Conservation (phyloP, 116 monocot species). For the Zostera marina region DNA sequence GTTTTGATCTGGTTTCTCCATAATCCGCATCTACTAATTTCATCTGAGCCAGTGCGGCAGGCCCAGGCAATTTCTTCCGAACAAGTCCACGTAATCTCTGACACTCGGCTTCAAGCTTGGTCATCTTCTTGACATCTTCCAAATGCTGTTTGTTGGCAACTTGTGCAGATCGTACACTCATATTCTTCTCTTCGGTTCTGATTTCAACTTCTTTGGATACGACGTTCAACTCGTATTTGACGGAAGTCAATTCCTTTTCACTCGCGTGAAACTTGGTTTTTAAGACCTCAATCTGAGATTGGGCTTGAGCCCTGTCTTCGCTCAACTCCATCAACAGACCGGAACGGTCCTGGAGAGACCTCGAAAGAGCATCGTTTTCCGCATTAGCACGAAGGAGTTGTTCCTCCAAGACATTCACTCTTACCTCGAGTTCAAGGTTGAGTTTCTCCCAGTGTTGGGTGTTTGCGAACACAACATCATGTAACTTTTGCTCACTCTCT, state of each 20-base stretch:
- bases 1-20: conserved; percentile 31
- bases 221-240: conserved; percentile 59
- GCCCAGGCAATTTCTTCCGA: conserved; percentile 65
- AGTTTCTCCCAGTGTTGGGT: conserved; percentile 51
- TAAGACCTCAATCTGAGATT: conserved; percentile 50
- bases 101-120: conserved; percentile 69
- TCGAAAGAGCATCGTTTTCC: conserved; percentile 21
- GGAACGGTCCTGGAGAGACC: conserved; percentile 52
- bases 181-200: conserved; percentile 70
- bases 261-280: conserved; percentile 36
- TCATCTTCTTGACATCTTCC: conserved; percentile 69
- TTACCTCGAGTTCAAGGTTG: no score
- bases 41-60: conserved; percentile 84
- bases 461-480: conserved; percentile 59
- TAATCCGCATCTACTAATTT: conserved; percentile 56
- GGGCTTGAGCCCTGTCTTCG: conserved; percentile 53
- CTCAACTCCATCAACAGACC: conserved; percentile 42
- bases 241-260: conserved; percentile 55
- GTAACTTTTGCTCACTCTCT: conserved; percentile 62
- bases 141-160: conserved; percentile 56
- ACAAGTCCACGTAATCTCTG: conserved; percentile 70
- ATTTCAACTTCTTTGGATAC: conserved; percentile 70
- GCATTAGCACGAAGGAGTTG: no score
- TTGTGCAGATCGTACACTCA: conserved; percentile 52
- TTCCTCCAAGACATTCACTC: no score